These are phyloP conservation scores for Sicyos edulis DNA, from an alignment of 306 rosid species.

Conservation along the genomic window DNA sequence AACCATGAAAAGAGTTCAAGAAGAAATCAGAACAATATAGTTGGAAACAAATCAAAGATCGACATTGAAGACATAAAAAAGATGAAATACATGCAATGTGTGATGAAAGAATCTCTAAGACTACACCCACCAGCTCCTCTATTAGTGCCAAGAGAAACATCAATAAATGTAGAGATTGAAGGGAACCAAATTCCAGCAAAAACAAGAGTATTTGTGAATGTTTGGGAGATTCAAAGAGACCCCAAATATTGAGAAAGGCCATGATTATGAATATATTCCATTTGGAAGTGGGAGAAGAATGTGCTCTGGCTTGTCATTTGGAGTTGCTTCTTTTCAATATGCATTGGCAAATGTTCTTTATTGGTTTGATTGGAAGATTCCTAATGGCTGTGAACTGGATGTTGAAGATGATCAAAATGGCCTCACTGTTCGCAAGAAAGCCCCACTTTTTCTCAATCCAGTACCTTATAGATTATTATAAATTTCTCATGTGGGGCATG, in stretches of 20 bases:
- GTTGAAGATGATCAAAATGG: conserved; percentile 1
- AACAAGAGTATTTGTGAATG: background rate
- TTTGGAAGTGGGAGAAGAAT: conserved; percentile 7
- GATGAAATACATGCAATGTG: background rate
- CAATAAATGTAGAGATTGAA: background rate
- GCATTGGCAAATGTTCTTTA: background rate
- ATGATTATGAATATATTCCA: background rate
- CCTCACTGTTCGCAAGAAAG: background rate
- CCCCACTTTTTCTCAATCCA: background rate
- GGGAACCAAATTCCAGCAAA: background rate
- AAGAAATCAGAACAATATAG: too few species aligned
- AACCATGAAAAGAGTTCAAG: too few species aligned
- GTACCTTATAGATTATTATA: background rate
- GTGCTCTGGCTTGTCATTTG: background rate
- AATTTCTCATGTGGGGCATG: background rate
- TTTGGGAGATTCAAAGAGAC: background rate
- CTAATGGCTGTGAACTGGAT: background rate
- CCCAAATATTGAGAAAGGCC: background rate
- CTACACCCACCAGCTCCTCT: conserved; percentile 2
- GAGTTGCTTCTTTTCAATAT: background rate
- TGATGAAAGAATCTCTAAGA: background rate
- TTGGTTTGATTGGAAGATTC: conserved; percentile 5
- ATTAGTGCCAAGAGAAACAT: background rate
- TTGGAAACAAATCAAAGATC: background rate
- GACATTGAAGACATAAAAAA: background rate